These are phyloP conservation scores for Otatea glauca DNA, from an alignment of 176 grass and related monocot genomes.

Conservation along the genomic window DNA sequence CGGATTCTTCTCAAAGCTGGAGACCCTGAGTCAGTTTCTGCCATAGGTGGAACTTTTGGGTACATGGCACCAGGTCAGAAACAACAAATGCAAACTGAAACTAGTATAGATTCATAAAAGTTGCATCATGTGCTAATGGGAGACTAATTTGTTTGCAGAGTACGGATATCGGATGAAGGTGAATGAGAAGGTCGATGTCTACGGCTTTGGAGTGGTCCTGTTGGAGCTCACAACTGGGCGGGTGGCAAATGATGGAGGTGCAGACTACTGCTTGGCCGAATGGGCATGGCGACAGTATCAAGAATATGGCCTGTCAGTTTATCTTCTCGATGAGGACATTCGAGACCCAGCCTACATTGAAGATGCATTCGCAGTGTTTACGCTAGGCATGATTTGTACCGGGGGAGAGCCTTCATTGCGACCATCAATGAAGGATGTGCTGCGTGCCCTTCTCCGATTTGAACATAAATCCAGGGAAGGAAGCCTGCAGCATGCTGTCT, in stretches of 20 bases:
- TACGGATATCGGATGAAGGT: slow-evolving; percentile 53
- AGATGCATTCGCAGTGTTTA: slow-evolving; percentile 56
- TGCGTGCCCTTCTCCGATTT: slow-evolving; percentile 42
- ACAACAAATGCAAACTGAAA: slow-evolving; percentile 23
- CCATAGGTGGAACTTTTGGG: slow-evolving; percentile 66
- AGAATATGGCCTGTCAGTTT: slow-evolving; percentile 34
- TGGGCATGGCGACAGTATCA: slow-evolving; percentile 51
- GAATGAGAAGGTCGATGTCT: slow-evolving; percentile 73
- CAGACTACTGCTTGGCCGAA: slow-evolving; percentile 51
- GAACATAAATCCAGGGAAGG: slow-evolving; percentile 1
- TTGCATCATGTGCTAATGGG: slow-evolving; percentile 2
- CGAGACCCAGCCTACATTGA: slow-evolving; percentile 43
- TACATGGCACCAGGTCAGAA: slow-evolving; percentile 83
- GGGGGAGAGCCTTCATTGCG: slow-evolving; percentile 31
- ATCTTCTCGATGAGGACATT: slow-evolving; percentile 53
- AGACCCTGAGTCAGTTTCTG: slow-evolving; percentile 54
- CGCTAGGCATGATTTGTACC: slow-evolving; percentile 62
- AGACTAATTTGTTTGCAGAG: slow-evolving; percentile 47
- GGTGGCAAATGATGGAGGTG: slow-evolving; percentile 53
- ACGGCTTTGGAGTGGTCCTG: slow-evolving; percentile 76
- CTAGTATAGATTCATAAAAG: neutral
- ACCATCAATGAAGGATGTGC: slow-evolving; percentile 69
- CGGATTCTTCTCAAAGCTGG: slow-evolving; percentile 52
- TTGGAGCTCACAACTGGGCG: slow-evolving; percentile 67
- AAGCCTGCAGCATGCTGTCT: neutral